Conservation (phyloP, 768 basidiomycete species). For the Hygrocybe coccinea region DNA sequence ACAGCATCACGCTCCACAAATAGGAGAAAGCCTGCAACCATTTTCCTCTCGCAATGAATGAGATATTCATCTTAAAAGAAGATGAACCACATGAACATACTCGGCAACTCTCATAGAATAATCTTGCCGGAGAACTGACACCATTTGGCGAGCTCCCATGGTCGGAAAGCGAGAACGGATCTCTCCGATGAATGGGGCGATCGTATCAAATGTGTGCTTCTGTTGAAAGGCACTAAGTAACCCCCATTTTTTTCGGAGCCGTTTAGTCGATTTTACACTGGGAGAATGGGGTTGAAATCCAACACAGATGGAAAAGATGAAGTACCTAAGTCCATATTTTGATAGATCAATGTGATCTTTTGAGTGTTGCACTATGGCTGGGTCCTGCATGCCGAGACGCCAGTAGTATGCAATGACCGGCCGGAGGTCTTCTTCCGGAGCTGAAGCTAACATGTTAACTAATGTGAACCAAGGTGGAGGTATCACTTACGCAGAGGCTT, state of each 20-base stretch:
- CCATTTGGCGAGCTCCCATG: slow-evolving; percentile 9
- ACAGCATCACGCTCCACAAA: slow-evolving; percentile 15
- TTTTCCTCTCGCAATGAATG: background rate
- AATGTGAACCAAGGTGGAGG: background rate
- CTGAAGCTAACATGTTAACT: background rate
- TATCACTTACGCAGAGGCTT: slow-evolving; percentile 7
- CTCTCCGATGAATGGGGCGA: slow-evolving; percentile 1
- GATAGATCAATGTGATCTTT: slow-evolving; percentile 9
- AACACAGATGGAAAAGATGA: background rate
- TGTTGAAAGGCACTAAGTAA: slow-evolving; percentile 11
- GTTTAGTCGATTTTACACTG: slow-evolving; percentile 4
- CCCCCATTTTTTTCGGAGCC: slow-evolving; percentile 4
- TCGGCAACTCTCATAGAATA: slow-evolving; percentile 12
- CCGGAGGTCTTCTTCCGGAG: slow-evolving; percentile 3
- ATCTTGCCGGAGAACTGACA: background rate
- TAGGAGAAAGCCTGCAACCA: background rate
- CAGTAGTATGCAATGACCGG: slow-evolving; percentile 6
- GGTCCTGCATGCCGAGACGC: slow-evolving; percentile 11
- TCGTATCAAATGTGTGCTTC: slow-evolving; percentile 1
- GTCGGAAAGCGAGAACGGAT: slow-evolving; percentile 6
- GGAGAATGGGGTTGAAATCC: background rate
- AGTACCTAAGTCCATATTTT: slow-evolving; percentile 6
- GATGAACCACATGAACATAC: slow-evolving; percentile 5
- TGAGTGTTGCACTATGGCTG: background rate
- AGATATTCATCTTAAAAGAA: too few relatives aligned